Evolutionary conservation across 768 basidiomycete species (phyloP), one percentile per base, ranked within the genome.

Genomic region (Naganishia friedmannii): DNA sequence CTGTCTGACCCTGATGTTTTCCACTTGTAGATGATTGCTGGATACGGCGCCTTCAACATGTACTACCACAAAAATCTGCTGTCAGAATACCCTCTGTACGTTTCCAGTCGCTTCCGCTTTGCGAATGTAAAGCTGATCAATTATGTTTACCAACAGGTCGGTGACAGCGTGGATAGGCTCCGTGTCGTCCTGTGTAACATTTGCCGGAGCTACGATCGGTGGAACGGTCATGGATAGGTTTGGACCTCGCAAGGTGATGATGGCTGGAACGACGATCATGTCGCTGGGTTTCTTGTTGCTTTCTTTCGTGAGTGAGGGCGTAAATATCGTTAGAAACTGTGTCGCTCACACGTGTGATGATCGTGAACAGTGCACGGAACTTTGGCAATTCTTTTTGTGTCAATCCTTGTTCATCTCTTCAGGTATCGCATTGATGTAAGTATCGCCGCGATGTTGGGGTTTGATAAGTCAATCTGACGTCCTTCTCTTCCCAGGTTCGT

Each of bases 91-190:
- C 58, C 70, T 0, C 21, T 67, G 70, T 71, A 23, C 26, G 53
- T 39, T 46, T 2, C 45, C 42, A 5, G 32, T 48, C 34, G 48
- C 31, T 15, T 32, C 26, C 29, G 6, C 2, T 1, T 23, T 23
- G 34, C n/a, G 13, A 6, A 23, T 0, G 28, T 37, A n/a, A 67
- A 26, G 17, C 29, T 34, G 12, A 31, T 55, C 45, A 7, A 12
- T 3, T n/a, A 29, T 26, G 42, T 42, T 5, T 13, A 23, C 13
- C 1, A 13, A 37, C 12, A 70, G 69, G 15, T 66, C 70, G 3
- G 56, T 57, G 31, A 71, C 65, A 13, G 65, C 70, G 15, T 67
- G 66, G 66, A 67, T 71, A n/a, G 70, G 70, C 12, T 71, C 70
- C 9, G 32, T 51, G 13, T 46, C 66, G 37, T 46, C 66, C 21